Percentiles rank a stretch among this genome's conserved stretches.
Conservation (phyloP, 1,139 yeast genomes). For the Eremothecium cymbalariae region DNA sequence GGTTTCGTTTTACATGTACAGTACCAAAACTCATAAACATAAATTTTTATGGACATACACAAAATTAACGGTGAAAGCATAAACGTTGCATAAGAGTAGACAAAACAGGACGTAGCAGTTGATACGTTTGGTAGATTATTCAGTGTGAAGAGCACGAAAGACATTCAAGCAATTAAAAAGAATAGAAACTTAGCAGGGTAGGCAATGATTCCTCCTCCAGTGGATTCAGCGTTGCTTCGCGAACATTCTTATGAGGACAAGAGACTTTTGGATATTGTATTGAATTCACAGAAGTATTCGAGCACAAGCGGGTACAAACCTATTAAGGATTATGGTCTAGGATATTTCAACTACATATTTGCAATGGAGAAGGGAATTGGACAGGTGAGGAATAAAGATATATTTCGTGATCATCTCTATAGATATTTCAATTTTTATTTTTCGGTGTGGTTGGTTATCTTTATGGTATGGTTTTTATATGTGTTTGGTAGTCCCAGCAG, state of each 20-base stretch:
- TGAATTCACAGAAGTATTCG: constrained; percentile 23
- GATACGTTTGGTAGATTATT: too few species aligned
- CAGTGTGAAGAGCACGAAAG: constrained; percentile 5
- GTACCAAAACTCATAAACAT: too few species aligned
- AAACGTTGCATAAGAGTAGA: too few species aligned
- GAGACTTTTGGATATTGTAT: constrained; percentile 24
- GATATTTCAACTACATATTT: constrained; percentile 29
- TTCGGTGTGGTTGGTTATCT: constrained; percentile 12
- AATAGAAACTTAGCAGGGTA: constrained; percentile 2
- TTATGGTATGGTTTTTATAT: constrained; percentile 15
- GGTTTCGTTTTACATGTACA: too few species aligned
- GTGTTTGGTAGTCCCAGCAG: constrained; percentile 6
- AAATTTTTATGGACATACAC: too few species aligned
- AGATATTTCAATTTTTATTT: constrained; percentile 20
- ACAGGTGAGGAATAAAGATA: constrained; percentile 14
- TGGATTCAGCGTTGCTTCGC: constrained; percentile 31
- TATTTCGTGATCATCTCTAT: constrained; percentile 20
- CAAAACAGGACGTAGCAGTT: too few species aligned
- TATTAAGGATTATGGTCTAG: constrained; percentile 28
- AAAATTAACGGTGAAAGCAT: too few species aligned
- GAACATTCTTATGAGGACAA: constrained; percentile 33
- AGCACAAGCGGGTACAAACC: constrained; percentile 29
- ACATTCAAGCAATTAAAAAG: background rate
- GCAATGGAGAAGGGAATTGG: constrained; percentile 20
- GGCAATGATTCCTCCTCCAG: constrained; percentile 31